Evolutionary conservation across 371 early-diverging fungal genomes (phyloP), one percentile per base, ranked within the genome.

Genomic region (Rhizopus microsporus): DNA sequence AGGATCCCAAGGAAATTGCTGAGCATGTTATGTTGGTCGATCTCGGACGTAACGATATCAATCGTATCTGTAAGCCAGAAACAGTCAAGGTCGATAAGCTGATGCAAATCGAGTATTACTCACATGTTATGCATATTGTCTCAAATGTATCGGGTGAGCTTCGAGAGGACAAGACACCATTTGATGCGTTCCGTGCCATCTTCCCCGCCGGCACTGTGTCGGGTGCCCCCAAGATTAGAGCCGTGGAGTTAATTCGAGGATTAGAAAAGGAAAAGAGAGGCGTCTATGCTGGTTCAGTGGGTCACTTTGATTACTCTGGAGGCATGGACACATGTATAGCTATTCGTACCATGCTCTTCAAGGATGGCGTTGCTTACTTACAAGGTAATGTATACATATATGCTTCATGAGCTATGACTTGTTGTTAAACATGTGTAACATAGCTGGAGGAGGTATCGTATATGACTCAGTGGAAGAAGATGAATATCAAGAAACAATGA

Each of bases 21-120:
- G 98, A 97, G 64, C 96, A 96, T 67, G 92, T 97, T 58, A 97
- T 97, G 97, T 79, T 98, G 56, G 97, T 98, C n/a, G 98, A 98
- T 81, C 77, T 98, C 29, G 97, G 97, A 9, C 89, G 97, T 56
- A 98, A 98, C 72, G 98, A 98, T 69, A 88, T 94, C 17, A 96
- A 98, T 76, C 91, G 97, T 43, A 86, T 98, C 31, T 97, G 96
- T 74, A 79, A 89, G 54, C 97, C 98, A 3, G 84, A 83, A 56
- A 85, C 95, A 33, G 96, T 96, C 58, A 89, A 82, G 57, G 96
- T 96, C 8, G 95, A 96, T 64, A 94, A 93, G 58, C 76, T 97
- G 57, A 98, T 98, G 98, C 88, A 94, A 53, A 88, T 97, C 60
- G 98, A 98, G 70, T 82, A 88, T 38, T 98, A 94, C 67, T 91